Conservation (phyloP, 306 rosid species). For the Prunus mongolica region DNA sequence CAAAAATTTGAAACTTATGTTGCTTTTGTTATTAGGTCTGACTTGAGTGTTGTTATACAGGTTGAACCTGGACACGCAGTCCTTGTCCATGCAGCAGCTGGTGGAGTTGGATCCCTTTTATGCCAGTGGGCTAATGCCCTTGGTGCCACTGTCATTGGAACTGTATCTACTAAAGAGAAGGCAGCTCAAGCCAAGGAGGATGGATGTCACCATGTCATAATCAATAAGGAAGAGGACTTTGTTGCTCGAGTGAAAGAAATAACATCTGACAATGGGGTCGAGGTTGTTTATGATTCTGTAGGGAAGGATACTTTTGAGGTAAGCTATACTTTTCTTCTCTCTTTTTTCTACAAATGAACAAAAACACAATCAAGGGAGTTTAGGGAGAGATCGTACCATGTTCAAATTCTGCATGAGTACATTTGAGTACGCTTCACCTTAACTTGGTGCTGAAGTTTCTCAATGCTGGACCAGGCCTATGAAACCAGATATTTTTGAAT, state of each 20-base stretch:
- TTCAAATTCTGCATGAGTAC: neutral
- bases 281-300: constrained; percentile 90
- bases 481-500: neutral
- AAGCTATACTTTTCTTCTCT: constrained; percentile 16
- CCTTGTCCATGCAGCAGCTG: constrained; percentile 94
- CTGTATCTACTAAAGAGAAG: constrained; percentile 78
- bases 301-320: constrained; percentile 94
- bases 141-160: constrained; percentile 89
- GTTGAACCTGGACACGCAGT: constrained; percentile 75
- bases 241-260: constrained; percentile 74
- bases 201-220: constrained; percentile 81
- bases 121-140: constrained; percentile 92
- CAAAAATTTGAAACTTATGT: neutral
- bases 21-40: neutral
- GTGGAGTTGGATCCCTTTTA: constrained; percentile 92
- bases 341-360: neutral
- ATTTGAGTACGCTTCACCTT: neutral
- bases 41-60: constrained; percentile 21
- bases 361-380: neutral
- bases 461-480: neutral
- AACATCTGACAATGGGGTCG: constrained; percentile 77
- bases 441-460: neutral
- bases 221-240: constrained; percentile 70
- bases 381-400: neutral
- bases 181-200: constrained; percentile 90